Base-by-base conservation (phyloP, 306 rosid genomes). In the Rosa chinensis region DNA sequence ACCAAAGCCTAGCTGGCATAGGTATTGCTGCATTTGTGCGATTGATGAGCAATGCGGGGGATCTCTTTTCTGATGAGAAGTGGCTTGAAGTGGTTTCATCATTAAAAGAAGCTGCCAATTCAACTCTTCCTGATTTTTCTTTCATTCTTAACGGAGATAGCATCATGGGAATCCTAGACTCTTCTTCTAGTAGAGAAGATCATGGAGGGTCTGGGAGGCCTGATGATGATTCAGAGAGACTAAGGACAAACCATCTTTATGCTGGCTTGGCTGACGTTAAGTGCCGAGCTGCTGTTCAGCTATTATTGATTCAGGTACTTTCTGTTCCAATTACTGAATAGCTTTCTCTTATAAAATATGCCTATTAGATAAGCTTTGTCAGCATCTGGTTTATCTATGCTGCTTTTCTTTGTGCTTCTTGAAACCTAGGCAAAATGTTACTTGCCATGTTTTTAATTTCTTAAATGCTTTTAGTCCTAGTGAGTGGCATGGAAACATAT, bases 11-110 rank as follows among this genome's bases (percentile, higher is more conserved):
- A 61, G 99, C 98, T 58, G 98, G 99, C 80, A 96, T 96, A 69
- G 99, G 99, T 79, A 91, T 93, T 81, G 98, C 98, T 83, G 98
- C 99, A 63, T 91, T 96, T 90, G 98, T 93, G 76, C 97, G 97
- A 23, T 87, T 96, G 87, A 93, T 93, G 98, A 93, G 96, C 90
- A 93, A 89, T 78, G 93, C 99, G 9, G 99, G 99, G 43, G 93
- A 88, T 67, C 86, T 93, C 75, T 91, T 91, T 86, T 90, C 99
- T 37, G 92, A 96, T 71, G 99, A 89, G 79, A 96, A 96, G 89
- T 96, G 99, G 99, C 90, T 89, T 62, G 98, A 93, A 83, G 99
- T 96, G 73, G 96, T 90, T 87, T 85, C 85, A 69, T 90, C 98
- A 48, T 80, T 96, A 64, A 90, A 93, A 82, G 98, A 88, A 77